phyloP scores from a whole-genome alignment of 106 monocot species.

The Dactylorhiza incarnata region DNA sequence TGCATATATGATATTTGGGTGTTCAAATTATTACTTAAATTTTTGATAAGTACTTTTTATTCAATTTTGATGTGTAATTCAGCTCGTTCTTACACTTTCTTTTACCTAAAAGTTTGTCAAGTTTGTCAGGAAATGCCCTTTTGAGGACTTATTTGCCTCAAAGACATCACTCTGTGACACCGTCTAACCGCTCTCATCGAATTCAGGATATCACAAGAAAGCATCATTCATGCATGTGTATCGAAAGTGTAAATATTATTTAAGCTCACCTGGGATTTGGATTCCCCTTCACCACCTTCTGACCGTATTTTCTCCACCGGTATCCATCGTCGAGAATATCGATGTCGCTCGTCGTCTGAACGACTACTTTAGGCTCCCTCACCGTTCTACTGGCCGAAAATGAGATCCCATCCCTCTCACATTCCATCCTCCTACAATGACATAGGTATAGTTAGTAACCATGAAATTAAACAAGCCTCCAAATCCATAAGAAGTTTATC shows the following conservation, averaged over 20 bases:
- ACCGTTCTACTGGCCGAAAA: constrained; percentile 8
- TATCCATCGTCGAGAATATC: constrained; percentile 37
- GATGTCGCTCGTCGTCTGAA: constrained; percentile 33
- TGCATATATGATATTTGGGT: too few relatives aligned
- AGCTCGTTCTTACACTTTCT: too few relatives aligned
- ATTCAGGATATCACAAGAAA: too few relatives aligned
- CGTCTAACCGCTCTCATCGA: too few relatives aligned
- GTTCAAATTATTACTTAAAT: too few relatives aligned
- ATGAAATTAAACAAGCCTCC: neutral
- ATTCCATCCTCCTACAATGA: constrained; percentile 14
- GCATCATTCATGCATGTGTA: too few relatives aligned
- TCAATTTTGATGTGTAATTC: too few relatives aligned
- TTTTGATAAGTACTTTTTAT: too few relatives aligned
- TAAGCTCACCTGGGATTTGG: constrained; percentile 29
- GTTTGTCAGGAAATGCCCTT: too few relatives aligned
- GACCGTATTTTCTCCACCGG: constrained; percentile 39
- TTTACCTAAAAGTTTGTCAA: too few relatives aligned
- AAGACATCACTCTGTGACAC: too few relatives aligned
- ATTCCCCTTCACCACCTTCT: constrained; percentile 45
- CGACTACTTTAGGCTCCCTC: constrained; percentile 28
- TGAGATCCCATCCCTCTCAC: constrained; percentile 12
- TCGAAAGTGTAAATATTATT: neutral
- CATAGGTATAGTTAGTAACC: neutral
- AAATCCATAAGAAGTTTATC: neutral
- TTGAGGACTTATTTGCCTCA: too few relatives aligned